Percentiles rank a stretch among this genome's conserved stretches.
phyloP scores from a whole-genome alignment of 2,329 filamentous ascomycete genomes.

The Fusarium coffeatum region DNA sequence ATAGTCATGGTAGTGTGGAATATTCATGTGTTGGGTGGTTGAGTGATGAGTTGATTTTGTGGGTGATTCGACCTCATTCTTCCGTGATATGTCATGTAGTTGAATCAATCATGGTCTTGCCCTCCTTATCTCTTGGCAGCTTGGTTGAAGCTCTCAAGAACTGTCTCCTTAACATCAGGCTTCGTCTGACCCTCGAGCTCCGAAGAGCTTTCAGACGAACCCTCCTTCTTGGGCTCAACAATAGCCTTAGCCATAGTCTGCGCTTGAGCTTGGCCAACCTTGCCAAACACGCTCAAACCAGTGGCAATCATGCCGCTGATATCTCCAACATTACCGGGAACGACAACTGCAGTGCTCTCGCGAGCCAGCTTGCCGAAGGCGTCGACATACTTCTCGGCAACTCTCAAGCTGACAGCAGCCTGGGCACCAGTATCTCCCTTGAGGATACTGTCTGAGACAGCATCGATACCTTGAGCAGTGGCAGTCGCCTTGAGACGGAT shows the following conservation, averaged over 20 bases:
- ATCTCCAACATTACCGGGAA: conserved; percentile 96
- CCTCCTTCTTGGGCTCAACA: conserved; percentile 50
- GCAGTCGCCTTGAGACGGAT: conserved; percentile 87
- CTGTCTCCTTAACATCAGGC: conserved; percentile 53
- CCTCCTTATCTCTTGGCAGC: conserved; percentile 48
- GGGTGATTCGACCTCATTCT: conserved; percentile 6
- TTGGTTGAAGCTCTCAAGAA: conserved; percentile 56
- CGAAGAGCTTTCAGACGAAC: conserved; percentile 33
- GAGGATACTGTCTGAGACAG: conserved; percentile 80
- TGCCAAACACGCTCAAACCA: conserved; percentile 94
- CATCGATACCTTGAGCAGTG: conserved; percentile 88
- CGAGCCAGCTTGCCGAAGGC: conserved; percentile 93
- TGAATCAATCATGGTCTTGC: background rate
- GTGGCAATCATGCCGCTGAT: conserved; percentile 97
- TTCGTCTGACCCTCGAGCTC: conserved; percentile 28
- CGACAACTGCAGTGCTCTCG: conserved; percentile 94
- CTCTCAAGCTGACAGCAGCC: conserved; percentile 83
- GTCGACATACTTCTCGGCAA: conserved; percentile 98
- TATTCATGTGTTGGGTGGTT: conserved; percentile 30
- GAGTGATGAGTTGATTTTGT: conserved; percentile 32
- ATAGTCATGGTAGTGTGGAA: conserved; percentile 41
- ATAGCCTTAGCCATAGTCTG: conserved; percentile 70
- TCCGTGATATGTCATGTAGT: conserved; percentile 1
- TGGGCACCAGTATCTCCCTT: conserved; percentile 81
- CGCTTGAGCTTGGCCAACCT: conserved; percentile 84